phyloP scores from a whole-genome alignment of 2,329 filamentous ascomycete genomes.

The Aureobasidium uvarum region DNA sequence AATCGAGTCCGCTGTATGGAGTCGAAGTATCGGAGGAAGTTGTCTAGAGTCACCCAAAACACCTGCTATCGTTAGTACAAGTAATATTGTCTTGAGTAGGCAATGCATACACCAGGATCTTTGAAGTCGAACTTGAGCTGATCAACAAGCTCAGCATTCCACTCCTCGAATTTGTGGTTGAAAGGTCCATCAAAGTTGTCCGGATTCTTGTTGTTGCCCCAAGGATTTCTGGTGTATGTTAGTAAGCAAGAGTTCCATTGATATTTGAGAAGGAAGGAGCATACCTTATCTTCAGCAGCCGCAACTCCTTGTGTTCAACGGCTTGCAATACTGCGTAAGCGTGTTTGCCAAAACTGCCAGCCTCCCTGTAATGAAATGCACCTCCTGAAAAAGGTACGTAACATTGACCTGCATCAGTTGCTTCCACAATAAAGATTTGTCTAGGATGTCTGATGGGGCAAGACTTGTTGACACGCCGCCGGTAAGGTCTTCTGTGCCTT shows the following conservation, averaged over 20 bases:
- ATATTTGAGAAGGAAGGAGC: not conserved
- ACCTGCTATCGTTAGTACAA: not conserved
- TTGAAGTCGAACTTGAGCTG: slow-evolving; percentile 72
- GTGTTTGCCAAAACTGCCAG: slow-evolving; percentile 56
- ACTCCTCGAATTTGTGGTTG: slow-evolving; percentile 67
- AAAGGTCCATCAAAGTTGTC: slow-evolving; percentile 63
- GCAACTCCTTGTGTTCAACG: slow-evolving; percentile 42
- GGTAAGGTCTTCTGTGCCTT: slow-evolving; percentile 59
- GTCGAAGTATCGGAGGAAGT: slow-evolving; percentile 58
- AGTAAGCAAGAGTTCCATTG: not conserved
- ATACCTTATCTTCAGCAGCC: slow-evolving; percentile 43
- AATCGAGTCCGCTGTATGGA: slow-evolving; percentile 61
- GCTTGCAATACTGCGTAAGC: slow-evolving; percentile 62
- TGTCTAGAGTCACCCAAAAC: slow-evolving; percentile 61
- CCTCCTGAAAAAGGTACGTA: slow-evolving; percentile 77
- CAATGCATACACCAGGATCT: slow-evolving; percentile 61
- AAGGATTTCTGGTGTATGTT: slow-evolving; percentile 58
- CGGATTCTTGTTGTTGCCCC: slow-evolving; percentile 69
- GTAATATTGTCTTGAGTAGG: fast-evolving
- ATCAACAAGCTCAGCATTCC: slow-evolving; percentile 75
- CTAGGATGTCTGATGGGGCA: slow-evolving; percentile 56
- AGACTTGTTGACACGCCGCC: slow-evolving; percentile 51
- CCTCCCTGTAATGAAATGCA: slow-evolving; percentile 42
- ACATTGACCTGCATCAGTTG: slow-evolving; percentile 78
- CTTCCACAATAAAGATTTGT: slow-evolving; percentile 79